These are phyloP conservation scores for Leucocoprinus leucothites DNA, from an alignment of 768 basidiomycete genomes.

Conservation along the genomic window DNA sequence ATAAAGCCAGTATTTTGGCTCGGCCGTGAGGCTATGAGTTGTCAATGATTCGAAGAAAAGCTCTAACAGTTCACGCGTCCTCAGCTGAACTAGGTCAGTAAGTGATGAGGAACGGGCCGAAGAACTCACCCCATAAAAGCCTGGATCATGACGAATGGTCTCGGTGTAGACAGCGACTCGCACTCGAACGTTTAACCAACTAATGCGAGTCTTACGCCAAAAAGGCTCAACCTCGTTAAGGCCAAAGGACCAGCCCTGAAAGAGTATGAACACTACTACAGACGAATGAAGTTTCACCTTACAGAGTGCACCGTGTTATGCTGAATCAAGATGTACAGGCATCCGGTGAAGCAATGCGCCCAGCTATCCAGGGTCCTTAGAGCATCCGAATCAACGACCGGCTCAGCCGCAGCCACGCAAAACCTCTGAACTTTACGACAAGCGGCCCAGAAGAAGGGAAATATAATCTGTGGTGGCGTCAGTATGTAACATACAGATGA, in stretches of 20 bases:
- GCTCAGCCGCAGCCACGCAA: slow-evolving; percentile 4
- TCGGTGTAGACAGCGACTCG: slow-evolving; percentile 1
- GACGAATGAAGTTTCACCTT: background rate
- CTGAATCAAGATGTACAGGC: slow-evolving; percentile 10
- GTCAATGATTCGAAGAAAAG: slow-evolving; percentile 3
- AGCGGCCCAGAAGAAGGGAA: slow-evolving; percentile 9
- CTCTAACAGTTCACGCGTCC: background rate
- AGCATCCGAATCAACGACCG: background rate
- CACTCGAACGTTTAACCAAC: slow-evolving; percentile 1
- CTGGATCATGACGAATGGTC: slow-evolving; percentile 9
- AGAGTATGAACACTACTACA: background rate
- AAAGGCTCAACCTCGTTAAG: slow-evolving; percentile 3
- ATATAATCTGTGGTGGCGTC: background rate
- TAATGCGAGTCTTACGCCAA: background rate
- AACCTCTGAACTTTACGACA: slow-evolving; percentile 6
- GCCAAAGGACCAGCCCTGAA: slow-evolving; percentile 9
- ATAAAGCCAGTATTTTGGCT: slow-evolving; percentile 8
- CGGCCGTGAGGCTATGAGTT: background rate
- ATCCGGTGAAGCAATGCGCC: slow-evolving; percentile 6
- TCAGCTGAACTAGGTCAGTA: background rate
- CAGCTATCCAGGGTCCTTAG: slow-evolving; percentile 10
- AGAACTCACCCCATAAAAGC: slow-evolving; percentile 3
- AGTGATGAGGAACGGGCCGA: no score
- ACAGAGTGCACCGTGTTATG: background rate
- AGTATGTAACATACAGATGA: background rate